Evolutionary conservation across 1,284 basidiomycete species (phyloP), one percentile per base, ranked within the genome.

Genomic region (Ganoderma multipileum): DNA sequence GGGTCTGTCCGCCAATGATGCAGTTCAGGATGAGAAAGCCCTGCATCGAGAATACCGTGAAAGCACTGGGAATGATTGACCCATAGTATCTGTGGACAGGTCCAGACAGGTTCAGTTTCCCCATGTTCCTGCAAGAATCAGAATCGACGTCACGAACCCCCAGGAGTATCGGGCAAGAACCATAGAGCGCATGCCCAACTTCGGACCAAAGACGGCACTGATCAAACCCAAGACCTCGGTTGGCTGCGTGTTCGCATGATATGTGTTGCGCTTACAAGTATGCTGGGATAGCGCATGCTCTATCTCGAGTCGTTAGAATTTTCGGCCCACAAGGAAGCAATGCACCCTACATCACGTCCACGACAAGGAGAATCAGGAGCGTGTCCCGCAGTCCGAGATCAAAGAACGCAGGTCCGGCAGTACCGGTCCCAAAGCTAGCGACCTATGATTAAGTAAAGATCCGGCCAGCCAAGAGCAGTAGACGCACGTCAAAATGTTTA

Each of bases 1-100:
- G 80, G 0, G 89, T 87, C 77, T 95, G 92, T 0, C 92, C 93
- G 9, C 91, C 93, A 61, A 93, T 84, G 73, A 95, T 94, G 63
- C 86, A 88, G 73, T 92, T 92, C 62, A 96, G 80, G 63, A 93
- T 87, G 65, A 92, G 81, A 80, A 89, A 95, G 0, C 92, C 91
- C 76, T 92, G 82, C 81, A 89, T 85, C 59, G 86, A 83, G 71
- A 89, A 77, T 1, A 91, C 87, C 71, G 93, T 93, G 63, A 92
- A 81, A 30, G 85, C 70, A 33, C 88, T 87, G n/a, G 91, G 90
- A 38, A 92, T 79, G 44, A 89, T 82, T 2, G 87, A 85, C 1
- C 87, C 89, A 72, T 86, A 88, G 75, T 88, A 90, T 20, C 90
- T 91, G 73, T 14, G 1, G n/a, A 9, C n/a, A 14, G 23, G 26